Conservation (phyloP, 1,139 yeast species). For the Hemisphaericaspora xylofermentans region DNA sequence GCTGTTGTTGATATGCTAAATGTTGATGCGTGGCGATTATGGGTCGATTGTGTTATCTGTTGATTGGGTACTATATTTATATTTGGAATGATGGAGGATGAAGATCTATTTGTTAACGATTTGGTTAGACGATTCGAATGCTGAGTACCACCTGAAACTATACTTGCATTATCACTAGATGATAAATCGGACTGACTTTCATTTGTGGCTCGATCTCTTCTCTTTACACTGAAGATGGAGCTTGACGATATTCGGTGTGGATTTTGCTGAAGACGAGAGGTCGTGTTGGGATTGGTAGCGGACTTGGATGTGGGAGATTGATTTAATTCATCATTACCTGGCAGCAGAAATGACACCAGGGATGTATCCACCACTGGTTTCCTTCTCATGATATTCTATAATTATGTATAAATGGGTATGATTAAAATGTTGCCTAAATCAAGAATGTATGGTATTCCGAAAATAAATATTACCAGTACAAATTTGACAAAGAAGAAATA, state of each 20-base stretch:
- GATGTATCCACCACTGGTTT: constrained; percentile 22
- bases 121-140: constrained; percentile 55
- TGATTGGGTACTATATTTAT: constrained; percentile 28
- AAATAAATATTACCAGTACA: too few relatives aligned
- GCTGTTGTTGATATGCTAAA: constrained; percentile 31
- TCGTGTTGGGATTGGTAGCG: constrained; percentile 8
- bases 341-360: constrained; percentile 19
- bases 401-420: neutral
- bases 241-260: constrained; percentile 33
- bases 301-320: constrained; percentile 32
- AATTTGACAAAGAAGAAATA: too few relatives aligned
- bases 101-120: constrained; percentile 15
- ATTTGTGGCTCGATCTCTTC: constrained; percentile 21
- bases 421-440: too few relatives aligned
- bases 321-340: constrained; percentile 33
- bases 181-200: constrained; percentile 35
- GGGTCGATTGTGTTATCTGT: constrained; percentile 34
- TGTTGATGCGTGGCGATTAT: constrained; percentile 42
- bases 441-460: too few relatives aligned
- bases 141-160: constrained; percentile 25
- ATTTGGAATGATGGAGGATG: constrained; percentile 5
- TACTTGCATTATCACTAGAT: constrained; percentile 37
- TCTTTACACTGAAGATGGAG: constrained; percentile 40
- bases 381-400: constrained; percentile 22
- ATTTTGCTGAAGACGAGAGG: constrained; percentile 12